These are phyloP conservation scores for Syzygium malaccense DNA, from an alignment of 441 rosid genomes.

Conservation along the genomic window DNA sequence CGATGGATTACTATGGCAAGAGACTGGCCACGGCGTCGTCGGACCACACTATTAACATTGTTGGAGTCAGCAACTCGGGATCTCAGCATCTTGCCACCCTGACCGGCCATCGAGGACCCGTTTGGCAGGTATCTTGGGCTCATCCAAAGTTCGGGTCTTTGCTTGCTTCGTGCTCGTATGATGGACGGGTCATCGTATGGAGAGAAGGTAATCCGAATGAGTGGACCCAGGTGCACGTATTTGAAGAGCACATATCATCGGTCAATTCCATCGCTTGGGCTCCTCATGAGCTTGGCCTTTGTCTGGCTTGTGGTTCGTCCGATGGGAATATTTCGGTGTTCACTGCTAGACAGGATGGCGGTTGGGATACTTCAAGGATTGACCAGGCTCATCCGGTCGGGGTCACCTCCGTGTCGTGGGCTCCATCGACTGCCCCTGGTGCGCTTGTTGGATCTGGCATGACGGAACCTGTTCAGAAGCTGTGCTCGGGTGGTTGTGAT, in stretches of 20 bases:
- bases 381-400: constrained; percentile 48
- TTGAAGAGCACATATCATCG: constrained; percentile 42
- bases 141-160: constrained; percentile 47
- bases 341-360: constrained; percentile 35
- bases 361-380: constrained; percentile 39
- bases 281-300: constrained; percentile 44
- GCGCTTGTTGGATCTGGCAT: constrained; percentile 36
- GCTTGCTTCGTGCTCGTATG: constrained; percentile 43
- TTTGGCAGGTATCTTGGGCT: constrained; percentile 52
- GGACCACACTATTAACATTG: constrained; percentile 5
- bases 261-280: constrained; percentile 44
- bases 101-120: constrained; percentile 23
- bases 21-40: constrained; percentile 4
- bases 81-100: constrained; percentile 18
- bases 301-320: constrained; percentile 41
- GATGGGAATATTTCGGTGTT: constrained; percentile 49
- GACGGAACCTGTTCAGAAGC: constrained; percentile 40
- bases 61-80: constrained; percentile 10
- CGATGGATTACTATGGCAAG: constrained; percentile 18
- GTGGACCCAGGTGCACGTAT: constrained; percentile 30
- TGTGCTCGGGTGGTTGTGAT: constrained; percentile 68
- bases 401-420: constrained; percentile 49
- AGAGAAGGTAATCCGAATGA: constrained; percentile 40
- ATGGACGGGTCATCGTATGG: constrained; percentile 42
- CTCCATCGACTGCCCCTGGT: constrained; percentile 33